phyloP scores from a whole-genome alignment of 2,329 filamentous ascomycete species.

The Rosellinia necatrix region DNA sequence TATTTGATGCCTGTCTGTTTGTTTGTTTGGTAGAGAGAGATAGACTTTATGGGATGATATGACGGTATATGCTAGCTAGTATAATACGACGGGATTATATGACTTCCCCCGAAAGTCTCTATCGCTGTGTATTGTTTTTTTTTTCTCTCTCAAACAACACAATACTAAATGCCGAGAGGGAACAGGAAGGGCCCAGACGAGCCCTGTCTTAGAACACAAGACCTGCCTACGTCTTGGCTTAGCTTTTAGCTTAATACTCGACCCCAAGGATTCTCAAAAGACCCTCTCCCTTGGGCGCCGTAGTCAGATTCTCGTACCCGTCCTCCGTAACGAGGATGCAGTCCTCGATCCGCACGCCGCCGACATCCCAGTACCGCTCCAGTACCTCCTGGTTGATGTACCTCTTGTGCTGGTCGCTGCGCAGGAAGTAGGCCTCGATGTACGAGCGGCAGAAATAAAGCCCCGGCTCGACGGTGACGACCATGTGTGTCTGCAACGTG shows the following conservation, averaged over 20 bases:
- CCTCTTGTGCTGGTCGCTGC: conserved; percentile 59
- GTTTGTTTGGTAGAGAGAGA: not conserved
- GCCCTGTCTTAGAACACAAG: not conserved
- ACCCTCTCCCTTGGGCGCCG: conserved; percentile 76
- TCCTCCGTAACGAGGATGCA: conserved; percentile 79
- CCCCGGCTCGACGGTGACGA: conserved; percentile 81
- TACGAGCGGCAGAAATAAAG: conserved; percentile 78
- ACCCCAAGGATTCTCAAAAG: conserved; percentile 58
- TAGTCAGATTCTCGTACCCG: conserved; percentile 83
- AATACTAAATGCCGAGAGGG: no score
- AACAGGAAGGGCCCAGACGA: not conserved
- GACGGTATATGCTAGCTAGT: not conserved
- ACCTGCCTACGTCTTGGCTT: not conserved
- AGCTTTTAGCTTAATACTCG: not conserved
- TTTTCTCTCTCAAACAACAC: not conserved
- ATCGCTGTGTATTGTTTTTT: not conserved
- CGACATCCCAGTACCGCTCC: conserved; percentile 74
- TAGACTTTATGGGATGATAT: not conserved
- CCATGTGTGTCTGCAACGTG: conserved; percentile 63
- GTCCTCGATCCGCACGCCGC: conserved; percentile 92
- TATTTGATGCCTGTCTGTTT: not conserved
- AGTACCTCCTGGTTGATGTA: conserved; percentile 70
- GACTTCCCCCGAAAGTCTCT: not conserved
- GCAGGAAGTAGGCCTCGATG: conserved; percentile 70
- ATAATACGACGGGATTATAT: not conserved